A percentile compares a stretch with the other conserved stretches of the same genome.
Conservation (phyloP, 1,284 basidiomycete genomes). For the Tetrapyrgos nigripes region DNA sequence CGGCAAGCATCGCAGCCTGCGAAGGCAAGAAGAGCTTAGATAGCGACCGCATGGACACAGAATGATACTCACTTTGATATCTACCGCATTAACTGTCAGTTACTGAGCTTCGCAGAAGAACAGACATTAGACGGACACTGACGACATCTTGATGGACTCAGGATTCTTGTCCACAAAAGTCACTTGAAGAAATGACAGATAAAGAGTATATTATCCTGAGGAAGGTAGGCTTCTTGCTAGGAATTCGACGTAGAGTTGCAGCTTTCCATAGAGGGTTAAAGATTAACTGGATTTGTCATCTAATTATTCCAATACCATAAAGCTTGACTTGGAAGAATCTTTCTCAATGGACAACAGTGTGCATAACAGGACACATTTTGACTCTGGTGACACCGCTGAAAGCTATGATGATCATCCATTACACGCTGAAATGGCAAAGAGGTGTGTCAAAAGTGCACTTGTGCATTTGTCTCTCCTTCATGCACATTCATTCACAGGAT, state of each 20-base stretch:
- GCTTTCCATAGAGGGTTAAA: too few relatives aligned
- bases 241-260: too few relatives aligned
- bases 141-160: neutral
- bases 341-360: neutral
- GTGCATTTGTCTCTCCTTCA: too few relatives aligned
- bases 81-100: neutral
- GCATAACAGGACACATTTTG: neutral
- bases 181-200: too few relatives aligned
- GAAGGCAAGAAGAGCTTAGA: too few relatives aligned
- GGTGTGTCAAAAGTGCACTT: slow-evolving; percentile 6
- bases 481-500: too few relatives aligned
- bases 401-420: slow-evolving; percentile 20
- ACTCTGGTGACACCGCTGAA: neutral
- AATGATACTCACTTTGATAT: neutral
- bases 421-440: slow-evolving; percentile 15
- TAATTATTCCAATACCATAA: neutral
- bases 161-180: too few relatives aligned
- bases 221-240: too few relatives aligned
- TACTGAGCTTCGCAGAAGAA: neutral
- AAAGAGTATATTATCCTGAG: too few relatives aligned
- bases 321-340: too few relatives aligned
- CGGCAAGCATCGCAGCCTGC: neutral
- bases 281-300: too few relatives aligned
- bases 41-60: too few relatives aligned
- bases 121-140: neutral